Evolutionary conservation across 768 basidiomycete species (phyloP), one percentile per base, ranked within the genome.

Genomic region (Sarcodon aspratus): DNA sequence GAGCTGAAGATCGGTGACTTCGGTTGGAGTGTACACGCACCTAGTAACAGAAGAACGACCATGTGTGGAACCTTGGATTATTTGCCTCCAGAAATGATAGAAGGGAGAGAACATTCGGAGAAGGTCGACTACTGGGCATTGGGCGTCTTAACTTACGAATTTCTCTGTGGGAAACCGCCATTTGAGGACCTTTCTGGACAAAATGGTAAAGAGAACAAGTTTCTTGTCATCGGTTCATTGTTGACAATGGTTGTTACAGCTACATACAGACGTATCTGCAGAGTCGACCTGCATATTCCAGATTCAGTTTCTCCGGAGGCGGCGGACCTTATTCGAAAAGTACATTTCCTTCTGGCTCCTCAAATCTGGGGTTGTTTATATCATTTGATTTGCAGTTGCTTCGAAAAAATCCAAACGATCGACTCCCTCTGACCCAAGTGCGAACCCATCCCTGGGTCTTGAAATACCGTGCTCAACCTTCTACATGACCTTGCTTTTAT

Each of bases 1-100:
- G 95, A 98, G 62, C 71, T 99, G 57, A 98, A 99, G 74, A 95
- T 99, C 52, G 96, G 83, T 3, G 95, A 98, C 65, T 98, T 98
- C 64, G 96, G 96, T 9, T 99, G 96, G 95, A 91, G 85, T 58
- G 92, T 96, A 7, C 95, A 98, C 63, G 95, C 94, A 0, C 95
- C 95, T 0, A 80, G 89, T 1, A 89, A 92, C 61, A 70, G 93
- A 42, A 69, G 95, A 40, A 85, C 76, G 67, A 97, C 96, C 0
- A 74, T 98, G 9, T 98, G 95, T 57, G 95, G 95, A 10, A 98
- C 95, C 1, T 68, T 97, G 42, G 96, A 98, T 63, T 98, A 98
- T 62, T 74, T 99, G 9, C 94, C 96, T 0, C 95, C 96, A 10
- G 95, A 98, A 72, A 99, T 98, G 96, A 88, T 99, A 11, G 92